Base-by-base conservation (phyloP, 306 rosid species). In the Argentina anserina region DNA sequence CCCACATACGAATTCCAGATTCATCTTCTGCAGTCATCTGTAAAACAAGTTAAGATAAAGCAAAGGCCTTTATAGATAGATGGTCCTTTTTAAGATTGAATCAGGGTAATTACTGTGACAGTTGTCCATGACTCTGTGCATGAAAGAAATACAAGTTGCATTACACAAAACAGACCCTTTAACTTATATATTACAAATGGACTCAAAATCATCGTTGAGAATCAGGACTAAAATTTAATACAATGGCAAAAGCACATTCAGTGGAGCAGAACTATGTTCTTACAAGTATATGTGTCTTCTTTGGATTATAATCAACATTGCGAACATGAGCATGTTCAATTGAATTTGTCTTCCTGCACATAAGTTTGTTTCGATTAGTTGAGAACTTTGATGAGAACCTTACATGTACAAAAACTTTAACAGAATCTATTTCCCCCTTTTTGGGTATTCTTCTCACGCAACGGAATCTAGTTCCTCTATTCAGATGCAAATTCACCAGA, bases 1-100 rank as follows among this genome's bases (percentile, higher is more conserved):
- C 99, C 97, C 99, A 95, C 34, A 90, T 82, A 75, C 78, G 89
- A 71, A 95, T 87, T 70, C 99, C 97, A 69, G 91, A 91, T 81
- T 91, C 97, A 69, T 91, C 90, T 71, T 87, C 96, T 67, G 97
- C 90, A 52, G 95, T 95, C 69, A 91, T 94, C 97, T 94, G 88
- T 36, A 65, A 59, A 25, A 28, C 36, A 14, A 37, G 9, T 7
- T 18, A 2, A 49, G 23, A 26, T 8, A 47, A 71, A 40, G 23
- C 23, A 11, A 8, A 0, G 25, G 56, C 56, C 26, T 2, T 50
- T 56, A 40, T 39, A 31, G 31, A 2, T 29, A 47, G 29, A 47
- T 20, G 33, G 11, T 29, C 36, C 25, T 56, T 46, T 71, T 40
- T 5, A 14, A 26, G 17, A 18, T 29, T 11, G 20, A 33, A 72